Evolutionary conservation across 768 basidiomycete species (phyloP).

Genomic region (Russula lepida): DNA sequence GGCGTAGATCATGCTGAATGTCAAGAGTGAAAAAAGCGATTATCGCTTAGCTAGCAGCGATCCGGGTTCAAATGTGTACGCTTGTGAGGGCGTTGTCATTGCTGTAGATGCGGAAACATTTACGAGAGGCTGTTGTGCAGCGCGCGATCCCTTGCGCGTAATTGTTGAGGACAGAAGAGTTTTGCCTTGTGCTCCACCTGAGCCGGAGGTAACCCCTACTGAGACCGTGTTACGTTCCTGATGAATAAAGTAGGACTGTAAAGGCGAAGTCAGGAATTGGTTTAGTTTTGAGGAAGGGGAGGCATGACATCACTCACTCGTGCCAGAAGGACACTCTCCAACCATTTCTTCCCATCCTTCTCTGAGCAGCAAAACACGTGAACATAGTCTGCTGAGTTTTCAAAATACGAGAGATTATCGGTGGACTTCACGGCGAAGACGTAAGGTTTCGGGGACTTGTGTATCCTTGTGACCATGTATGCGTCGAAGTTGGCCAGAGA

Average conservation of each 20-base stretch:
- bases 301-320: conserved; percentile 46
- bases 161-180: conserved; percentile 32
- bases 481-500: conserved; percentile 85
- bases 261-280: neutral
- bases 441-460: conserved; percentile 78
- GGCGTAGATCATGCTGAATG: conserved; percentile 1
- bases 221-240: conserved; percentile 71
- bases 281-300: neutral
- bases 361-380: conserved; percentile 77
- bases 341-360: conserved; percentile 67
- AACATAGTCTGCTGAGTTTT: conserved; percentile 79
- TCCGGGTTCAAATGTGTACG: conserved; percentile 62
- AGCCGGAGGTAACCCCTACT: conserved; percentile 28
- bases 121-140: conserved; percentile 40
- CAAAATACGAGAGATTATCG: conserved; percentile 79
- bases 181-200: conserved; percentile 25
- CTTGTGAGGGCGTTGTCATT: conserved; percentile 26
- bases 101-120: conserved; percentile 36
- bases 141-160: conserved; percentile 32
- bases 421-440: conserved; percentile 85
- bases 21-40: conserved; percentile 4
- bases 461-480: conserved; percentile 65
- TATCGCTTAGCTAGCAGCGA: conserved; percentile 57
- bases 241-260: conserved; percentile 72
- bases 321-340: conserved; percentile 72